Evolutionary conservation across 2,329 filamentous ascomycete species (phyloP).

Genomic region (Cladosporium oxysporum): DNA sequence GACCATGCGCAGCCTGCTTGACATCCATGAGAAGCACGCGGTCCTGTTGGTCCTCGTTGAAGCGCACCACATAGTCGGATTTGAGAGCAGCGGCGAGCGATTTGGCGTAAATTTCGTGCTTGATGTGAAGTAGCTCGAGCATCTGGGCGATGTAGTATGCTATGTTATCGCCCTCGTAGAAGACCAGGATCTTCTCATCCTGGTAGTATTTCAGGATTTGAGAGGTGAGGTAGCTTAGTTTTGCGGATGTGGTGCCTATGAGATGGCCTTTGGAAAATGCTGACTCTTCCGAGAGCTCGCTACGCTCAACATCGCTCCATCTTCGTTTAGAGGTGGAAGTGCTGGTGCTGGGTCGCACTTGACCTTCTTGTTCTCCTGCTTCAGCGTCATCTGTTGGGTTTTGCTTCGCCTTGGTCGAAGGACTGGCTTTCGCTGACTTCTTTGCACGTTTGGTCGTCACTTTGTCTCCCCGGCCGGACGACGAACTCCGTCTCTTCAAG

Average conservation of each 20-base stretch:
- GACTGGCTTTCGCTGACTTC: not conserved
- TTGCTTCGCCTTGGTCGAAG: not conserved
- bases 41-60: conserved; percentile 69
- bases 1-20: conserved; percentile 81
- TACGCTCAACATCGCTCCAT: conserved; percentile 20
- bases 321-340: not conserved
- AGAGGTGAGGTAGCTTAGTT: conserved; percentile 82
- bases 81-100: conserved; percentile 62
- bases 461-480: not conserved
- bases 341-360: not conserved
- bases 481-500: conserved; percentile 31
- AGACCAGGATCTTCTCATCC: conserved; percentile 84
- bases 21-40: conserved; percentile 88
- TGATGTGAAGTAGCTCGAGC: conserved; percentile 69
- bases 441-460: not conserved
- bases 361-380: not conserved
- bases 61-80: conserved; percentile 74
- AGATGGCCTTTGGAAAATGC: conserved; percentile 63
- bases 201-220: conserved; percentile 67
- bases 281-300: conserved; percentile 39
- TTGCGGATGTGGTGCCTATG: conserved; percentile 80
- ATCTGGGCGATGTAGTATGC: conserved; percentile 84
- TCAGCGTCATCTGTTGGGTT: not conserved
- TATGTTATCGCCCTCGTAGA: conserved; percentile 86
- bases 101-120: conserved; percentile 68